Base-by-base conservation (phyloP, 495 filamentous ascomycete genomes). In the Xylaria acuta region DNA sequence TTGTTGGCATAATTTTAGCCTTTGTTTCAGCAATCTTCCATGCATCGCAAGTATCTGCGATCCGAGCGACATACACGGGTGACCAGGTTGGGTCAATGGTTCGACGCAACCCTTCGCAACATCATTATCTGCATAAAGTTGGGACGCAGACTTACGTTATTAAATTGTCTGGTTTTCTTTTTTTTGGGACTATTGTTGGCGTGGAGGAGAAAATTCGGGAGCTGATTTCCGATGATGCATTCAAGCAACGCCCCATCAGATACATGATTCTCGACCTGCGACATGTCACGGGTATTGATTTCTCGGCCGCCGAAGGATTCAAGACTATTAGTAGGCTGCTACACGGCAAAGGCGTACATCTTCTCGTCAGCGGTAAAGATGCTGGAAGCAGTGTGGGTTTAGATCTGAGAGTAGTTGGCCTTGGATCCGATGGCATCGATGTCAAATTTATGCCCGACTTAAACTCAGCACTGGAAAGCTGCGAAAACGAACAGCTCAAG, bases 171-270 rank as follows among this genome's bases (percentile, higher is more conserved):
- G 95, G 96, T 1, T 97, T 94, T 73, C 87, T 98, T 9, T 99
- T 98, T 83, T 99, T 99, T 75, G 96, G 96, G 7, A 97, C 95
- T 0, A 98, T 99, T 66, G 94, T 97, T 38, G 92, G 91, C 41
- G 94, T 99, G 3, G 96, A 99, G 80, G 92, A 92, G 67, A 91
- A 91, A 66, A 93, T 97, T 76, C 88, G 94, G 27, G 88, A 85
- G 1, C 82, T 98, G 63, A 91, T 98, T 40, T 88, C 93, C 51
- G 93, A 96, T 27, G 90, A 97, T 60, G 87, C 90, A 2, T 97
- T 97, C 80, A 83, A 83, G 45, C 77, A 84, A 59, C 89, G 88
- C 34, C 95, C 94, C 1, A 97, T 98, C 75, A 90, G 92, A 71
- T 98, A 92, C 79, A 82, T 99, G 54, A 90, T 98, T n/a, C 83